phyloP scores from a whole-genome alignment of 2,329 filamentous ascomycete genomes.

The Domatiomyces globalis region DNA sequence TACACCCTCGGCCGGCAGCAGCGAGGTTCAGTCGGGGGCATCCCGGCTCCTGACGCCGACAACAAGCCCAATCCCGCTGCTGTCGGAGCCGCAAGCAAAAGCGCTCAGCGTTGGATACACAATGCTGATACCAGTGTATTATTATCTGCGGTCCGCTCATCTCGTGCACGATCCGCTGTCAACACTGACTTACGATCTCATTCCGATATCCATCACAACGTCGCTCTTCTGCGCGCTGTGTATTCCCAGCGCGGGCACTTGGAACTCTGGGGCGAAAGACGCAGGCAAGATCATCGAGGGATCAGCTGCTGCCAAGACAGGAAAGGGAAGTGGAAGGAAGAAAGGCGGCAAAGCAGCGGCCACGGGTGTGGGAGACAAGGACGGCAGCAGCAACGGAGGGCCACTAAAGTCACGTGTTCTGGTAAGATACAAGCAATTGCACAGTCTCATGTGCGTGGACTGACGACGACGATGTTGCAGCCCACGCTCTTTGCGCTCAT shows the following conservation, averaged over 20 bases:
- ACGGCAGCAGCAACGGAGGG: neutral
- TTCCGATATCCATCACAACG: slow-evolving; percentile 52
- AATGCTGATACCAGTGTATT: slow-evolving; percentile 49
- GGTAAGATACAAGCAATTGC: slow-evolving; percentile 8
- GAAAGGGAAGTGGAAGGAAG: slow-evolving; percentile 2
- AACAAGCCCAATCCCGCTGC: slow-evolving; percentile 31
- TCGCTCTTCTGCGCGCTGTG: slow-evolving; percentile 43
- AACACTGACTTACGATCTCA: slow-evolving; percentile 47
- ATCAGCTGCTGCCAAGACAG: slow-evolving; percentile 4
- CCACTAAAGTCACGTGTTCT: slow-evolving; percentile 5
- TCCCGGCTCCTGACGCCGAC: slow-evolving; percentile 15
- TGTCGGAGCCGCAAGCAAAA: slow-evolving; percentile 35
- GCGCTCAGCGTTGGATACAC: slow-evolving; percentile 55
- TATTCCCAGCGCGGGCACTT: slow-evolving; percentile 39
- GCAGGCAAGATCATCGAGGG: slow-evolving; percentile 12
- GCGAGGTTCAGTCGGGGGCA: slow-evolving; percentile 1
- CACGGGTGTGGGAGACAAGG: slow-evolving; percentile 14
- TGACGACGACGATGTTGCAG: slow-evolving; percentile 2
- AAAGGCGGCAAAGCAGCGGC: slow-evolving; percentile 4
- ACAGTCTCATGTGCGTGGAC: neutral
- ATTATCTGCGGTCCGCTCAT: slow-evolving; percentile 47
- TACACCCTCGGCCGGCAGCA: slow-evolving; percentile 1
- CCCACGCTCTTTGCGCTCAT: slow-evolving; percentile 43
- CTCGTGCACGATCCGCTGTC: slow-evolving; percentile 57
- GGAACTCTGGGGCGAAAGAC: slow-evolving; percentile 14